phyloP scores from a whole-genome alignment of 169 alveolate genomes.

The Plasmodium vinckei region DNA sequence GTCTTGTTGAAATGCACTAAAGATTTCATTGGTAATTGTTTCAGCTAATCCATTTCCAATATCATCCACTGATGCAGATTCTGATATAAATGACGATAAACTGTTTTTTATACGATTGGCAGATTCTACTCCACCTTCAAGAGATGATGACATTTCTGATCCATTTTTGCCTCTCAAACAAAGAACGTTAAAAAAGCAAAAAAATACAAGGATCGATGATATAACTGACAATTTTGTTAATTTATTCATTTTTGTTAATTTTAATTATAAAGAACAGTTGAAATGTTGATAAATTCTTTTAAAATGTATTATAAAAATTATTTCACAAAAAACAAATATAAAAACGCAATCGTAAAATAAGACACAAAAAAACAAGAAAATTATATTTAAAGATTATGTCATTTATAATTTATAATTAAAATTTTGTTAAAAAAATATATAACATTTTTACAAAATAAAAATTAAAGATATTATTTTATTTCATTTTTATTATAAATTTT shows the following conservation, averaged over 20 bases:
- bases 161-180: conserved; percentile 58
- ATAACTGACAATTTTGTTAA: conserved; percentile 46
- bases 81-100: conserved; percentile 44
- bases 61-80: conserved; percentile 24
- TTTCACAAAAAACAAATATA: conserved; percentile 17
- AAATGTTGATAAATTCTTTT: background rate
- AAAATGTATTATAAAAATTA: conserved; percentile 26
- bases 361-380: conserved; percentile 32
- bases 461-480: conserved; percentile 9
- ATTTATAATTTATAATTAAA: too few relatives aligned
- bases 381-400: too few relatives aligned
- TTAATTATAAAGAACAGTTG: background rate
- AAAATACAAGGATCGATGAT: conserved; percentile 31
- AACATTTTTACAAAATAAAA: conserved; percentile 9
- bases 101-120: conserved; percentile 32
- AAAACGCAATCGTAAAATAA: background rate
- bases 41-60: conserved; percentile 58
- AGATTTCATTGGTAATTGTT: conserved; percentile 38
- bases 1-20: conserved; percentile 39
- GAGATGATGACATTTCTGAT: conserved; percentile 23
- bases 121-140: conserved; percentile 42
- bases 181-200: conserved; percentile 43
- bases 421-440: too few relatives aligned
- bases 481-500: conserved; percentile 14
- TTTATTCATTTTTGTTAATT: conserved; percentile 53